A percentile compares a stretch with the other conserved stretches of the same genome.
phyloP scores from a whole-genome alignment of 257 asterid species.

The Avicennia marina region DNA sequence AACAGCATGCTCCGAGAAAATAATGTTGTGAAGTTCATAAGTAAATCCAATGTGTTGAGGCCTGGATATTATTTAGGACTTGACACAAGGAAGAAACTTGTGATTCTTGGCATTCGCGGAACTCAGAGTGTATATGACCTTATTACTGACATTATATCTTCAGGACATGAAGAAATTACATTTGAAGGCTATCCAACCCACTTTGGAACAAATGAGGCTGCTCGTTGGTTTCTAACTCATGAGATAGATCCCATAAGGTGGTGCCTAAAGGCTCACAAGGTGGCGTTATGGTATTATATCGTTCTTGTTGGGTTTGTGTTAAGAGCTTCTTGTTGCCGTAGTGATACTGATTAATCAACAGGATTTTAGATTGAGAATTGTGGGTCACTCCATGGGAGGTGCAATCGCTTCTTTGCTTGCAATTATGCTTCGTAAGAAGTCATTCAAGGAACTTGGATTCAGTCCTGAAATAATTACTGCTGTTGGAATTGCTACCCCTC shows the following conservation, averaged over 20 bases:
- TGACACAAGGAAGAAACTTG: conserved; percentile 68
- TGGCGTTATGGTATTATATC: conserved; percentile 19
- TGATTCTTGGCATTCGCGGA: conserved; percentile 91
- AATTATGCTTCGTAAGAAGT: conserved; percentile 73
- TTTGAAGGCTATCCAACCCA: conserved; percentile 82
- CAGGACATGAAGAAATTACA: conserved; percentile 79
- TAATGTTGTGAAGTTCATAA: conserved; percentile 69
- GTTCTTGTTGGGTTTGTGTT: conserved; percentile 11
- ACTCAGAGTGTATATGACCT: conserved; percentile 86
- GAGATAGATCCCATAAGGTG: conserved; percentile 68
- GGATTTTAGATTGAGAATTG: conserved; percentile 98
- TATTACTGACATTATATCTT: conserved; percentile 72
- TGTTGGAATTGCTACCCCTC: conserved; percentile 78
- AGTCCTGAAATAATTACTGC: conserved; percentile 80
- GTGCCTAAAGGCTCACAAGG: conserved; percentile 80
- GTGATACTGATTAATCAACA: conserved; percentile 58
- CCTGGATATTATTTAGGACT: conserved; percentile 90
- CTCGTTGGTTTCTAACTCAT: conserved; percentile 80
- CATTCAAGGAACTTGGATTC: conserved; percentile 75
- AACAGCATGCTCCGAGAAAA: conserved; percentile 82
- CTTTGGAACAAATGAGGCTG: conserved; percentile 93
- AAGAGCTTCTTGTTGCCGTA: background rate
- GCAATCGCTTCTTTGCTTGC: conserved; percentile 91
- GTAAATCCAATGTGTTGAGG: conserved; percentile 64
- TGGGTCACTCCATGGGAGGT: conserved; percentile 97